Conservation (phyloP, 2,329 filamentous ascomycete genomes). For the Aspergillus alliaceus region DNA sequence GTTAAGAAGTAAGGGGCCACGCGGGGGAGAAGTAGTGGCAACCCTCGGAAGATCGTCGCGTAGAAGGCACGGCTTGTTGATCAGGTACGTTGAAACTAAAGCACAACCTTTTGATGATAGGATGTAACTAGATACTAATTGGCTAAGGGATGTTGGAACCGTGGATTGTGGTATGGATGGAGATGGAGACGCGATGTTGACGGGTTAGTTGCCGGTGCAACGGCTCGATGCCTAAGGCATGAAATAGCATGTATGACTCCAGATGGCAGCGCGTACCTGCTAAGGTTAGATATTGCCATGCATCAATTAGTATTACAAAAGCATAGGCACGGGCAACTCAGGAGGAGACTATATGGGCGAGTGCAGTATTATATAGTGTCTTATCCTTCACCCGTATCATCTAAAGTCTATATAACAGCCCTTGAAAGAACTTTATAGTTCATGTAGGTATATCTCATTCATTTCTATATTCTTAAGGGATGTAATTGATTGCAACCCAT, state of each 20-base stretch:
- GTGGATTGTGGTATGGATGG: background rate
- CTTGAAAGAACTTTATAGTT: no score
- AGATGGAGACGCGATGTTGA: slow-evolving; percentile 23
- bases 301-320: background rate
- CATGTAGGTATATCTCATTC: background rate
- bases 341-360: no score
- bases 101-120: background rate
- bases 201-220: slow-evolving; percentile 20
- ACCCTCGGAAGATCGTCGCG: background rate
- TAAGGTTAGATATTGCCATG: background rate
- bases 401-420: no score
- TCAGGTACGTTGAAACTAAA: background rate
- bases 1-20: slow-evolving; percentile 6
- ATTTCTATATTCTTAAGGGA: background rate
- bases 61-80: background rate
- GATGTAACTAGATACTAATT: slow-evolving; percentile 1
- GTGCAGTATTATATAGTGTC: no score
- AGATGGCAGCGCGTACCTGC: background rate
- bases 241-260: background rate
- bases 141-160: slow-evolving; percentile 1
- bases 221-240: slow-evolving; percentile 12
- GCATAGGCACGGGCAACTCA: no score
- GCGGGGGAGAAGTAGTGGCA: slow-evolving; percentile 7
- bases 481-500: background rate
- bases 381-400: no score